Evolutionary conservation across 345 rosid species (phyloP).

Genomic region (Gossypium raimondii): DNA sequence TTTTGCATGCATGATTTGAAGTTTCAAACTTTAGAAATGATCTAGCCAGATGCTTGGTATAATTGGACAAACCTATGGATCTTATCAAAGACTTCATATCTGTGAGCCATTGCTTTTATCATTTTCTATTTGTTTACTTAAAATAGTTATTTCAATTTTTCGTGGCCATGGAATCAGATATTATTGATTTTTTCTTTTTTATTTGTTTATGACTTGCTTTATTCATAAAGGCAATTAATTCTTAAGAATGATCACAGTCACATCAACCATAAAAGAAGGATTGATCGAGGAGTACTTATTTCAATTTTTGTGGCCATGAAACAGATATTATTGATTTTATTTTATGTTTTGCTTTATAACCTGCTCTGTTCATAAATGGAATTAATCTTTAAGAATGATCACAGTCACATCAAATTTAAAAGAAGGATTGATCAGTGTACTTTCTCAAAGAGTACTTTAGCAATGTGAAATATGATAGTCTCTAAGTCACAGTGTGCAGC

Average conservation of each 20-base stretch:
- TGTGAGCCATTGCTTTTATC: neutral
- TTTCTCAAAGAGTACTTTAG: slow-evolving; percentile 70
- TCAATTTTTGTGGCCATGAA: neutral
- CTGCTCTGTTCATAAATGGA: neutral
- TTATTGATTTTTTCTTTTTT: no score
- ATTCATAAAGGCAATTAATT: neutral
- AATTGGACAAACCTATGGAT: neutral
- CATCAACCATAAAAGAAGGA: neutral
- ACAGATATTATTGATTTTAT: no score
- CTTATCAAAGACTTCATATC: neutral
- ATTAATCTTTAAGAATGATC: neutral
- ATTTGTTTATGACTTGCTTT: neutral
- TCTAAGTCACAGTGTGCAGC: slow-evolving; percentile 45
- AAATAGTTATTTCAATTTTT: neutral
- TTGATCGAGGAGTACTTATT: slow-evolving; percentile 31
- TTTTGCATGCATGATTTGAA: neutral
- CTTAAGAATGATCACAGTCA: neutral
- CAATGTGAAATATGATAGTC: slow-evolving; percentile 48
- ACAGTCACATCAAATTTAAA: neutral
- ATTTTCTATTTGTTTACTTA: neutral
- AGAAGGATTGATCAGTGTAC: slow-evolving; percentile 21
- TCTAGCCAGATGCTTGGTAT: neutral
- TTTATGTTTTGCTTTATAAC: neutral
- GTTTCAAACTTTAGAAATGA: no score
- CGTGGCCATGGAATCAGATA: neutral